Conservation (phyloP, 345 rosid species). For the Eucalyptus decipiens region DNA sequence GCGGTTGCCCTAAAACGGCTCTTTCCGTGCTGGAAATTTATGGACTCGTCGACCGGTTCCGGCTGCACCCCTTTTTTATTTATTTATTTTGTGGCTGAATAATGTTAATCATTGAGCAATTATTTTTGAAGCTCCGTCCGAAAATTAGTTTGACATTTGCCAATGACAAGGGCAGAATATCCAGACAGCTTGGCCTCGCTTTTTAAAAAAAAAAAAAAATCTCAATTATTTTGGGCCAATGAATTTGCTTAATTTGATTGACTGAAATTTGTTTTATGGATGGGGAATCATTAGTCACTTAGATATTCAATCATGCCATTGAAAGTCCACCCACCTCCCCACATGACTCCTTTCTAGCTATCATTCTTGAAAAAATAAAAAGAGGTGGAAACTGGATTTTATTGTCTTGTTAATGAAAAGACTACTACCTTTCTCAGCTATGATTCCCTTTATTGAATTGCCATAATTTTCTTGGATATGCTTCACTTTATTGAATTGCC, state of each 20-base stretch:
- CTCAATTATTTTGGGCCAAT: not conserved
- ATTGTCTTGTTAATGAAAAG: not conserved
- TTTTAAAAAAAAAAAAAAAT: fast-evolving
- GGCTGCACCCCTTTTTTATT: not conserved
- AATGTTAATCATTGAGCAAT: not conserved
- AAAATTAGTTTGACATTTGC: not conserved
- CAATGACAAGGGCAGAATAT: not conserved
- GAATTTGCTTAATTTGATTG: not conserved
- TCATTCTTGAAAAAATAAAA: not conserved
- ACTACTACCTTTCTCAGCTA: not conserved
- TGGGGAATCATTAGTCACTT: not conserved
- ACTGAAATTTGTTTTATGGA: not conserved
- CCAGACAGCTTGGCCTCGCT: not conserved
- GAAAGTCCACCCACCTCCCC: not conserved
- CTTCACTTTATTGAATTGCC: not conserved
- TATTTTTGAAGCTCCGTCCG: not conserved
- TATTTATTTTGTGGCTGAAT: not conserved
- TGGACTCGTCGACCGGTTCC: not conserved
- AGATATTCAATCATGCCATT: not conserved
- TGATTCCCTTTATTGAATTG: too few species aligned
- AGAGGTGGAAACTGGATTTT: not conserved
- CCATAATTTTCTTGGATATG: not conserved
- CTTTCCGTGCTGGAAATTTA: not conserved
- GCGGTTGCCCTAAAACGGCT: not conserved
- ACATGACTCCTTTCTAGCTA: not conserved